These are phyloP conservation scores for Malus fusca DNA, from an alignment of 306 rosid species.

Conservation along the genomic window DNA sequence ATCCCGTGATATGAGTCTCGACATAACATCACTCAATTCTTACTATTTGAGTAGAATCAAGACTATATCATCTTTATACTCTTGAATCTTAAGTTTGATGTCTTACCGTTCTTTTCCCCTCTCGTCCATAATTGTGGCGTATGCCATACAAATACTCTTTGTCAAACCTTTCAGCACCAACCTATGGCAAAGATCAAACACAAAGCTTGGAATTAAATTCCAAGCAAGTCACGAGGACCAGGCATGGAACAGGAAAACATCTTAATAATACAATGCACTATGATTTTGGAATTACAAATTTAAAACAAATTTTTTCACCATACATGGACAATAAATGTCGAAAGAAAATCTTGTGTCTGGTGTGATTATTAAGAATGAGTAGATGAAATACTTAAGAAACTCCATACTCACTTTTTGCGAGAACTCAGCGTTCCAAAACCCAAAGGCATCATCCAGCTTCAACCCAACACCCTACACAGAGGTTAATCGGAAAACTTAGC, in stretches of 20 bases:
- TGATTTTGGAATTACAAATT: neutral
- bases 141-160: slow-evolving; percentile 78
- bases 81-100: slow-evolving; percentile 8
- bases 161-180: slow-evolving; percentile 91
- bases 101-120: slow-evolving; percentile 92
- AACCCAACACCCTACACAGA: slow-evolving; percentile 79
- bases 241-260: neutral
- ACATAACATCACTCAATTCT: neutral
- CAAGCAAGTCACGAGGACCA: slow-evolving; percentile 10
- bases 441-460: slow-evolving; percentile 90
- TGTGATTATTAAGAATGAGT: neutral
- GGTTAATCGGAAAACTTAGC: neutral
- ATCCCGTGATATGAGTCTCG: neutral
- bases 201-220: neutral
- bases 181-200: slow-evolving; percentile 39
- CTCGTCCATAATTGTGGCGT: slow-evolving; percentile 87
- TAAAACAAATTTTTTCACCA: neutral
- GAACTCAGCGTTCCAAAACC: slow-evolving; percentile 92
- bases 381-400: slow-evolving; percentile 4
- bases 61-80: neutral
- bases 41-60: neutral
- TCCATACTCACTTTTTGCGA: slow-evolving; percentile 56
- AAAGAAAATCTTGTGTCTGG: neutral
- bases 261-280: neutral
- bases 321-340: neutral